Conservation (phyloP, 2,329 filamentous ascomycete species). For the Calonectria henricotiae region DNA sequence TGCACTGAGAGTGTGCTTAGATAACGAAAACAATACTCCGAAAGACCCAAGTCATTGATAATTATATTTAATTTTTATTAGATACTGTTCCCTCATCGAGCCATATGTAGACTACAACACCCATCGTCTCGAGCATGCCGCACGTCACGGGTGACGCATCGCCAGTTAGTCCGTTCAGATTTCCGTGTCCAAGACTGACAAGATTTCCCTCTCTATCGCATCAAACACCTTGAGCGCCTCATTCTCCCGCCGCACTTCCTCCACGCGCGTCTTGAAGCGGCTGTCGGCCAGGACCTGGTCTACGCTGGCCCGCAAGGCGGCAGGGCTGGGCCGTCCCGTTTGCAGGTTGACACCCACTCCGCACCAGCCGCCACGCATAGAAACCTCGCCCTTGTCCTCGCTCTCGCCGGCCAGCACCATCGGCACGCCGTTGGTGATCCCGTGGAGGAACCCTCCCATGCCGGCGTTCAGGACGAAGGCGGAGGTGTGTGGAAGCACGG, state of each 20-base stretch:
- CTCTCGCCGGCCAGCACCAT: conserved; percentile 64
- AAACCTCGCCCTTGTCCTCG: conserved; percentile 63
- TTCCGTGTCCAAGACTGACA: conserved; percentile 27
- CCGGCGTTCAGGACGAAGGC: conserved; percentile 67
- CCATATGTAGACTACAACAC: neutral
- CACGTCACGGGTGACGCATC: neutral
- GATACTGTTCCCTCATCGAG: neutral
- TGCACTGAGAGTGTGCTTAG: neutral
- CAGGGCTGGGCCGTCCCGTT: conserved; percentile 54
- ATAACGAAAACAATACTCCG: too few species aligned
- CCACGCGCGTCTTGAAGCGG: conserved; percentile 54
- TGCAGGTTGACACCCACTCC: conserved; percentile 65
- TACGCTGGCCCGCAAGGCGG: conserved; percentile 54
- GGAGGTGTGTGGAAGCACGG: conserved; percentile 62
- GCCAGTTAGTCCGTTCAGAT: conserved; percentile 1
- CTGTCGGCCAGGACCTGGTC: conserved; percentile 53
- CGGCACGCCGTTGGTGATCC: conserved; percentile 64
- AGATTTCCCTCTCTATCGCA: conserved; percentile 47
- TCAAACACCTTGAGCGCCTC: conserved; percentile 51
- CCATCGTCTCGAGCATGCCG: too few species aligned
- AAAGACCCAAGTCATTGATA: too few species aligned
- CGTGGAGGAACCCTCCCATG: conserved; percentile 66
- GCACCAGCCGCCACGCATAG: conserved; percentile 60
- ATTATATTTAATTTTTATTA: neutral
- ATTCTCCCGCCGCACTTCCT: conserved; percentile 56